Conservation (phyloP, 2,329 filamentous ascomycete genomes). For the Diplodia seriata region DNA sequence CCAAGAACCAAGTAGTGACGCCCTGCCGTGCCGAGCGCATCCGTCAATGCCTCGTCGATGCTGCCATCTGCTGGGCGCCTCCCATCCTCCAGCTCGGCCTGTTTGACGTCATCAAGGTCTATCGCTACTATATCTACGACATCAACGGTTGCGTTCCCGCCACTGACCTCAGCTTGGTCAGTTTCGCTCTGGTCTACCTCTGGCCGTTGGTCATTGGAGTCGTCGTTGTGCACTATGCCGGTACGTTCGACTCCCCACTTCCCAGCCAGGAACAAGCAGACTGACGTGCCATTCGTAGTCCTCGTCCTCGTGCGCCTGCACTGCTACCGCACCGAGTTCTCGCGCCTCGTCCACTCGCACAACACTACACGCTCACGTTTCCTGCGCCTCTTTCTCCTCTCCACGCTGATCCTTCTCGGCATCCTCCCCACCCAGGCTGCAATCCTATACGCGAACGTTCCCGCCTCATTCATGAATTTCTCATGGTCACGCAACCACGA, state of each 20-base stretch:
- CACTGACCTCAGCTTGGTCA: slow-evolving; percentile 64
- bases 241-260: slow-evolving; percentile 49
- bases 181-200: slow-evolving; percentile 60
- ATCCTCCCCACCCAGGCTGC: slow-evolving; percentile 63
- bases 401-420: slow-evolving; percentile 56
- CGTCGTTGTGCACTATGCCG: slow-evolving; percentile 62
- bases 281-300: slow-evolving; percentile 48
- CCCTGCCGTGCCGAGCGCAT: slow-evolving; percentile 58
- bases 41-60: slow-evolving; percentile 58
- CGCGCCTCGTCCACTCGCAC: slow-evolving; percentile 60
- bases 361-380: slow-evolving; percentile 67
- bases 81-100: slow-evolving; percentile 63
- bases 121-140: slow-evolving; percentile 64
- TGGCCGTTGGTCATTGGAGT: slow-evolving; percentile 64
- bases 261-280: neutral
- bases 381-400: slow-evolving; percentile 66
- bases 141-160: slow-evolving; percentile 65
- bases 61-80: slow-evolving; percentile 62
- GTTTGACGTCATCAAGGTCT: slow-evolving; percentile 66
- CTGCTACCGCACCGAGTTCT: slow-evolving; percentile 66
- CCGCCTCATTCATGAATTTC: slow-evolving; percentile 47
- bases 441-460: slow-evolving; percentile 49
- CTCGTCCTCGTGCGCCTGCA: slow-evolving; percentile 67
- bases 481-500: slow-evolving; percentile 62
- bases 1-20: slow-evolving; percentile 60